Conservation (phyloP, 2,329 filamentous ascomycete species). For the Colletotrichum sublineola region DNA sequence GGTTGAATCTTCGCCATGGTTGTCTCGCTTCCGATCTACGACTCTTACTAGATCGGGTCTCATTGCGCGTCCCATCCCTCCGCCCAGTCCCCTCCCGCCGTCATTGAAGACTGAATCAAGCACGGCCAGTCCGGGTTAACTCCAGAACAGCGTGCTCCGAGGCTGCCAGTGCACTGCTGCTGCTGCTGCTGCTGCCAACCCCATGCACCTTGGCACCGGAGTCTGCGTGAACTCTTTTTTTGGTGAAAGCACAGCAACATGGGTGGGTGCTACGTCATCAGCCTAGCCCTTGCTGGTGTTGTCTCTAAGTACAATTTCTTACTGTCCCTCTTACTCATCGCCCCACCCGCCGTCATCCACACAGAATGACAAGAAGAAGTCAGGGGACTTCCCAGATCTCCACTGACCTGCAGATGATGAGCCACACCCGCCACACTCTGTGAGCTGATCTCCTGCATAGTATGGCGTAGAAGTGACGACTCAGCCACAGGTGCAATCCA, state of each 20-base stretch:
- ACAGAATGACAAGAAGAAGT: conserved; percentile 14
- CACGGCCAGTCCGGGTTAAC: conserved; percentile 28
- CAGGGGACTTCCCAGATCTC: conserved; percentile 8
- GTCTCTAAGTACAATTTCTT: conserved; percentile 2
- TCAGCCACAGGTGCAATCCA: conserved; percentile 28
- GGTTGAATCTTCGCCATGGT: background rate
- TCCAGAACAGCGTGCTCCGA: conserved; percentile 8
- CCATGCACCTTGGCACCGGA: conserved; percentile 14
- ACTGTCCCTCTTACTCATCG: conserved; percentile 25
- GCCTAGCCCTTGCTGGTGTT: conserved; percentile 27
- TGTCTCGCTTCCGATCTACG: conserved; percentile 12
- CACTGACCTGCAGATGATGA: conserved; percentile 15
- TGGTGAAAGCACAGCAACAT: conserved; percentile 10
- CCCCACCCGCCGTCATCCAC: conserved; percentile 22
- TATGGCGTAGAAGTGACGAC: conserved; percentile 28
- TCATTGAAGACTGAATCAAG: conserved; percentile 24
- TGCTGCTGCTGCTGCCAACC: conserved; percentile 4
- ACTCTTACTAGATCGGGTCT: conserved; percentile 32
- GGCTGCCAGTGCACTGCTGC: background rate
- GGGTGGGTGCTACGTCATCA: conserved; percentile 41
- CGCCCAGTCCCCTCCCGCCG: conserved; percentile 31
- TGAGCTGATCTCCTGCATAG: conserved; percentile 18
- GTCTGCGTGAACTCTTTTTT: conserved; percentile 31
- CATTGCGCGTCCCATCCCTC: conserved; percentile 35
- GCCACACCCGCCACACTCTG: conserved; percentile 36